These are phyloP conservation scores for Cryphonectria parasitica DNA, from an alignment of 2,329 filamentous ascomycete genomes.

Conservation along the genomic window DNA sequence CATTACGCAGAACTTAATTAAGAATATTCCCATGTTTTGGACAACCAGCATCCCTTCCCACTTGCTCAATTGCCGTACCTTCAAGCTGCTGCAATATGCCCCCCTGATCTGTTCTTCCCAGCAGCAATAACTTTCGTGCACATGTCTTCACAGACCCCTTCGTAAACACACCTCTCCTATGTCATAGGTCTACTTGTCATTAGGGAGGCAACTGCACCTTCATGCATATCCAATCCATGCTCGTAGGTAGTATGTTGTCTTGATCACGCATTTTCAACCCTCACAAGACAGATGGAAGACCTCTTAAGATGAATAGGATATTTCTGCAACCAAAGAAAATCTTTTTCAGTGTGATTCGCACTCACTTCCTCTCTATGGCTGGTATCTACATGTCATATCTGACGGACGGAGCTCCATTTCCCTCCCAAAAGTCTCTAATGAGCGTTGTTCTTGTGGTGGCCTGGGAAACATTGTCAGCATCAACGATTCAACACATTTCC, in stretches of 20 bases:
- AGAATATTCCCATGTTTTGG: neutral
- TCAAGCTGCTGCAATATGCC: neutral
- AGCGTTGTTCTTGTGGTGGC: conserved; percentile 99
- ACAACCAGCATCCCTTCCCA: neutral
- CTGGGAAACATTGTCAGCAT: conserved; percentile 50
- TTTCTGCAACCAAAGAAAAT: conserved; percentile 19
- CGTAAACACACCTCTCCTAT: neutral
- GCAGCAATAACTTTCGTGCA: neutral
- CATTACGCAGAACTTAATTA: neutral
- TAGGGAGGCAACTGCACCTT: neutral
- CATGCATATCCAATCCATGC: neutral
- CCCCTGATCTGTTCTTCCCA: neutral
- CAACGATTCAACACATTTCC: neutral
- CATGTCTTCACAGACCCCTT: neutral
- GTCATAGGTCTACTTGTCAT: neutral
- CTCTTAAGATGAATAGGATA: neutral
- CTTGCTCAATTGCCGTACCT: neutral
- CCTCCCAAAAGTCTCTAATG: conserved; percentile 66
- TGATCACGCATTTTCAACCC: neutral
- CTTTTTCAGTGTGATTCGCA: conserved; percentile 12
- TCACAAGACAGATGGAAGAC: neutral
- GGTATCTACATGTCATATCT: conserved; percentile 25
- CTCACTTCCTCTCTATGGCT: conserved; percentile 27
- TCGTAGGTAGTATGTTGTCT: neutral
- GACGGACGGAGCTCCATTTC: conserved; percentile 21